Conservation (phyloP, 805 yeast genomes). For the Metschnikowia picachoensis region DNA sequence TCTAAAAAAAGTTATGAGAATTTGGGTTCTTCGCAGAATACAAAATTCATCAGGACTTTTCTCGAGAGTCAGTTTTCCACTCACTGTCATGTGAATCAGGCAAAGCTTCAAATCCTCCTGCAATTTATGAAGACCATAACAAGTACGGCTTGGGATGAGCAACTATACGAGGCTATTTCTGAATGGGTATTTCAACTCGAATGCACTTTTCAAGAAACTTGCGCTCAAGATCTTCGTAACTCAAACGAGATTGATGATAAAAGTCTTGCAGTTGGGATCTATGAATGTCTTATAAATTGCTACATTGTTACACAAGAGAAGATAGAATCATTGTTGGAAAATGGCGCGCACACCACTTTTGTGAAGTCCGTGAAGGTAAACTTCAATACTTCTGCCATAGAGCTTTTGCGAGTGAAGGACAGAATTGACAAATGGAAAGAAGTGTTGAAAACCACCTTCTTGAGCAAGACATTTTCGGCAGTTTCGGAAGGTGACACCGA, state of each 20-base stretch:
- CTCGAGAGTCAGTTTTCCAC: slow-evolving; percentile 12
- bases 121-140: slow-evolving; percentile 19
- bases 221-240: not conserved
- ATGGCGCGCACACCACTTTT: slow-evolving; percentile 16
- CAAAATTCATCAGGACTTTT: slow-evolving; percentile 11
- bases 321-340: slow-evolving; percentile 20
- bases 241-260: slow-evolving; percentile 7
- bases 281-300: slow-evolving; percentile 45
- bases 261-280: slow-evolving; percentile 34
- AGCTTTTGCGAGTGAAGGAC: slow-evolving; percentile 35
- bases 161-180: slow-evolving; percentile 30
- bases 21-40: slow-evolving; percentile 7
- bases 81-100: slow-evolving; percentile 18
- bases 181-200: slow-evolving; percentile 37
- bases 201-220: slow-evolving; percentile 12
- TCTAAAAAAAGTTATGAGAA: slow-evolving; percentile 1
- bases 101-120: slow-evolving; percentile 24
- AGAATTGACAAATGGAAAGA: slow-evolving; percentile 48
- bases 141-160: slow-evolving; percentile 8
- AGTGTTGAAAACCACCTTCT: not conserved
- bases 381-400: slow-evolving; percentile 35
- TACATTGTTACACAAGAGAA: slow-evolving; percentile 33
- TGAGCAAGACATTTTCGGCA: not conserved
- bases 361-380: slow-evolving; percentile 17
- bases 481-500: not conserved